phyloP scores from a whole-genome alignment of 805 yeast genomes.

The Huiozyma sinensis region DNA sequence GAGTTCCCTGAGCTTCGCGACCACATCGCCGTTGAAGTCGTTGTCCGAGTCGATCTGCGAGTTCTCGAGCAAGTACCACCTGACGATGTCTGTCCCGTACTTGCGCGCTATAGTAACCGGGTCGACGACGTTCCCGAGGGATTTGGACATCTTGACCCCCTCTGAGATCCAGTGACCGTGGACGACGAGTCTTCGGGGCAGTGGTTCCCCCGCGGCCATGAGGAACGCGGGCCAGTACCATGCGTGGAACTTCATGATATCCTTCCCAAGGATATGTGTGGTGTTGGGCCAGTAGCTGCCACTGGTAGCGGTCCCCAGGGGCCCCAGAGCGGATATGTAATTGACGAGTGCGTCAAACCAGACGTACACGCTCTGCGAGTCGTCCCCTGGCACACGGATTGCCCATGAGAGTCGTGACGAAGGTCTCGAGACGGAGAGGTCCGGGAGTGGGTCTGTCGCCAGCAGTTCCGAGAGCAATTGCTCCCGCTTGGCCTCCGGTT shows the following conservation, averaged over 20 bases:
- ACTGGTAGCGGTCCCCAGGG: slow-evolving; percentile 27
- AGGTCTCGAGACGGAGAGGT: slow-evolving; percentile 85
- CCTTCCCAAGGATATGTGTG: slow-evolving; percentile 84
- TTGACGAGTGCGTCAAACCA: slow-evolving; percentile 95
- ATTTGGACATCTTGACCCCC: slow-evolving; percentile 90
- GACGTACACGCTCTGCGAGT: slow-evolving; percentile 73
- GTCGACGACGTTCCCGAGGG: slow-evolving; percentile 87
- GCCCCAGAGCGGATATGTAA: slow-evolving; percentile 67
- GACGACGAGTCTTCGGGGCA: slow-evolving; percentile 69
- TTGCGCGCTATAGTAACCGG: slow-evolving; percentile 54
- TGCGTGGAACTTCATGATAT: slow-evolving; percentile 79
- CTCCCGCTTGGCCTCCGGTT: slow-evolving; percentile 47
- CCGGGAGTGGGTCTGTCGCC: slow-evolving; percentile 36
- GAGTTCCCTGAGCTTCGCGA: slow-evolving; percentile 45
- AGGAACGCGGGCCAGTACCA: slow-evolving; percentile 90
- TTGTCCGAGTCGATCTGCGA: slow-evolving; percentile 70
- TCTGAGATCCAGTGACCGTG: slow-evolving; percentile 92
- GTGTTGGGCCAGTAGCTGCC: slow-evolving; percentile 30
- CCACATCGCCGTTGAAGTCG: slow-evolving; percentile 55
- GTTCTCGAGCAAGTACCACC: slow-evolving; percentile 68
- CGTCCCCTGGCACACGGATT: slow-evolving; percentile 73
- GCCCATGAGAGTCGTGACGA: slow-evolving; percentile 77
- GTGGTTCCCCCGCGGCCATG: slow-evolving; percentile 63
- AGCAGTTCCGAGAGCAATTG: slow-evolving; percentile 51
- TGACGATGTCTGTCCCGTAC: slow-evolving; percentile 63